phyloP scores from a whole-genome alignment of 129 eudicot species.

The Artemisia argyi region DNA sequence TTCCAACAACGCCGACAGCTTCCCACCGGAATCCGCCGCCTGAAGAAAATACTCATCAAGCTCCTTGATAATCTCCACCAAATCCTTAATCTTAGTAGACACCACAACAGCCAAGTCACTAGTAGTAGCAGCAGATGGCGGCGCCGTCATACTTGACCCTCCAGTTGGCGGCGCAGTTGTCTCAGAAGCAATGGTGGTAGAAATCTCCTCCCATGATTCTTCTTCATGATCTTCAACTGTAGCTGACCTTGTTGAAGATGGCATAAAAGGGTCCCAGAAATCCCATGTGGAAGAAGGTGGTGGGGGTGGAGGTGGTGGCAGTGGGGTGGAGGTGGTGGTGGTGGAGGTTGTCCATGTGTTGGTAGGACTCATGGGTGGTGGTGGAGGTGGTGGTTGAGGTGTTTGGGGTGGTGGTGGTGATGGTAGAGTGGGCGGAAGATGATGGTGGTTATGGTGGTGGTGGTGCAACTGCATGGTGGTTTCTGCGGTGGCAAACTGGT shows the following conservation, averaged over 20 bases:
- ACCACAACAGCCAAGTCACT: conserved; percentile 73
- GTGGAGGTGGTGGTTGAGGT: conserved; percentile 41
- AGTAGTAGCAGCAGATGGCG: conserved; percentile 45
- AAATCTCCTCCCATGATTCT: conserved; percentile 66
- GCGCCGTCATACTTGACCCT: conserved; percentile 54
- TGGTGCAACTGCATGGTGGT: conserved; percentile 52
- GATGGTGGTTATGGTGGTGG: conserved; percentile 36
- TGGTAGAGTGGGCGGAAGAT: conserved; percentile 23
- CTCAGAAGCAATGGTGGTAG: conserved; percentile 47
- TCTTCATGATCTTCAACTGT: conserved; percentile 35
- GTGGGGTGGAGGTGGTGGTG: conserved; percentile 48
- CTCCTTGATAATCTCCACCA: conserved; percentile 74
- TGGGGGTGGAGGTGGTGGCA: conserved; percentile 63
- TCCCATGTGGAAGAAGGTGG: conserved; percentile 72
- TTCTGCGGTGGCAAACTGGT: conserved; percentile 79
- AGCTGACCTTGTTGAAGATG: conserved; percentile 56
- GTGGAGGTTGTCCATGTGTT: conserved; percentile 65
- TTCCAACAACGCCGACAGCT: conserved; percentile 62
- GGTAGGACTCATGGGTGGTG: conserved; percentile 69
- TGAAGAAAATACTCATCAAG: conserved; percentile 78
- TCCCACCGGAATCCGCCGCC: conserved; percentile 80
- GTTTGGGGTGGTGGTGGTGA: conserved; percentile 42
- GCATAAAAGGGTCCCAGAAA: conserved; percentile 95
- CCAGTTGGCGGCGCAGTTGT: conserved; percentile 44
- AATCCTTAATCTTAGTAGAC: conserved; percentile 62